Conservation (phyloP, 2,329 filamentous ascomycete genomes). For the Samsoniella hepiali region DNA sequence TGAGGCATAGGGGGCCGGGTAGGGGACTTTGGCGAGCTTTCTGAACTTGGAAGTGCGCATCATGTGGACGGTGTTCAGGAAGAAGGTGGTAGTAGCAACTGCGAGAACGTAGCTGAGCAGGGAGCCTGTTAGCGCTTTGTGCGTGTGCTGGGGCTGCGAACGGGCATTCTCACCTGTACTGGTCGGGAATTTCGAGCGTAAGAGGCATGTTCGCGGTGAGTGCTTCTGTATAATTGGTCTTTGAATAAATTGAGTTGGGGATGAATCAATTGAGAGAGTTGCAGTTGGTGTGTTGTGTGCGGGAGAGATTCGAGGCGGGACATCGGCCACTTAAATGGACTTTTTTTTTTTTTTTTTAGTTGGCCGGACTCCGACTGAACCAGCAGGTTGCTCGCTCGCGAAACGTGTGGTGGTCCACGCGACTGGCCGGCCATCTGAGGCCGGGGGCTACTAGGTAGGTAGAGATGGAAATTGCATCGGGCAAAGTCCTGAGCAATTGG, state of each 20-base stretch:
- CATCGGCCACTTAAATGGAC: background rate
- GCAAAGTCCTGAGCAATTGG: background rate
- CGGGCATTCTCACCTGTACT: constrained; percentile 47
- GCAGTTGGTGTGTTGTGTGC: background rate
- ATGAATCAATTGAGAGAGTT: background rate
- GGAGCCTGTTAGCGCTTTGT: background rate
- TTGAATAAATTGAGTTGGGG: constrained; percentile 5
- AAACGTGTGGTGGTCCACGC: background rate
- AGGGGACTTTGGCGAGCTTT: constrained; percentile 51
- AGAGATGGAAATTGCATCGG: constrained; percentile 1
- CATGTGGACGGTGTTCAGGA: constrained; percentile 55
- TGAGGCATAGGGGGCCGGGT: constrained; percentile 56
- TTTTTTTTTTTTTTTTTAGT: background rate
- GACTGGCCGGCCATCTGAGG: constrained; percentile 3
- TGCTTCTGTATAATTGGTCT: background rate
- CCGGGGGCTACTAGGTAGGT: background rate
- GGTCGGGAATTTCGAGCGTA: constrained; percentile 42
- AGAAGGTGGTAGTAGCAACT: constrained; percentile 53
- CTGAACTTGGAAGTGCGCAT: constrained; percentile 47
- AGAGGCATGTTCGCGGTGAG: constrained; percentile 39
- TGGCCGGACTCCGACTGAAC: background rate
- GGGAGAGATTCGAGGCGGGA: background rate
- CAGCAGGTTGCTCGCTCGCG: background rate
- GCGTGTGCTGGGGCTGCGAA: background rate
- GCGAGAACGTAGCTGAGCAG: constrained; percentile 57